These are phyloP conservation scores for Claviceps arundinis DNA, from an alignment of 2,329 filamentous ascomycete genomes.

Conservation along the genomic window DNA sequence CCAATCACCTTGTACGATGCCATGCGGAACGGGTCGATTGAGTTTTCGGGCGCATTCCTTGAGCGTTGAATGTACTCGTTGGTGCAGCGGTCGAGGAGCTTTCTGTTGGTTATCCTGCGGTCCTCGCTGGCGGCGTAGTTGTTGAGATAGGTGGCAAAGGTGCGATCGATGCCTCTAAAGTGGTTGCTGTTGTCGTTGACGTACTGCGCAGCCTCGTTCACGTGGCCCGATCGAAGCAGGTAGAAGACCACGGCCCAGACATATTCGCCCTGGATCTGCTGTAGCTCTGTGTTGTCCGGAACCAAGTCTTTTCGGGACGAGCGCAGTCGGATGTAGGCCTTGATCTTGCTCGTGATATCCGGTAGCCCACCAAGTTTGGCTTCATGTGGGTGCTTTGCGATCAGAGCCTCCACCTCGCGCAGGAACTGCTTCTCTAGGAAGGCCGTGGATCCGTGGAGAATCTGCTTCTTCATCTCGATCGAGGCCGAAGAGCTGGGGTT, in stretches of 20 bases:
- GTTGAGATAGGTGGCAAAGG: conserved; percentile 77
- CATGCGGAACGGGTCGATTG: conserved; percentile 88
- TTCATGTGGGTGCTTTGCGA: conserved; percentile 74
- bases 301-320: conserved; percentile 71
- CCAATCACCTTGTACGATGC: conserved; percentile 97
- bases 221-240: conserved; percentile 71
- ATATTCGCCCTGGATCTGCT: conserved; percentile 68
- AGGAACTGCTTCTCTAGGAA: conserved; percentile 77
- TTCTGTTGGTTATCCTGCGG: conserved; percentile 55
- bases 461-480: conserved; percentile 59
- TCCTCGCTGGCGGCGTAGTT: conserved; percentile 69
- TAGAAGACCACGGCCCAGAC: conserved; percentile 94
- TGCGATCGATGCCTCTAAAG: conserved; percentile 83
- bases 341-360: conserved; percentile 78
- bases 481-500: conserved; percentile 49
- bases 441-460: conserved; percentile 64
- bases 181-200: conserved; percentile 65
- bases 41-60: conserved; percentile 72
- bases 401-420: conserved; percentile 59
- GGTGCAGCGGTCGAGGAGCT: conserved; percentile 75
- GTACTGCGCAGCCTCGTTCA: conserved; percentile 75
- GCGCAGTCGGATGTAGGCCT: conserved; percentile 78
- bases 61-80: conserved; percentile 79
- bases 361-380: conserved; percentile 83
- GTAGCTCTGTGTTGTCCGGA: conserved; percentile 66